Percentiles rank a stretch among this genome's conserved stretches.
These are phyloP conservation scores for Physcomitrium patens DNA, from an alignment of 225 moss, liverwort and hornwort species.

Conservation along the genomic window DNA sequence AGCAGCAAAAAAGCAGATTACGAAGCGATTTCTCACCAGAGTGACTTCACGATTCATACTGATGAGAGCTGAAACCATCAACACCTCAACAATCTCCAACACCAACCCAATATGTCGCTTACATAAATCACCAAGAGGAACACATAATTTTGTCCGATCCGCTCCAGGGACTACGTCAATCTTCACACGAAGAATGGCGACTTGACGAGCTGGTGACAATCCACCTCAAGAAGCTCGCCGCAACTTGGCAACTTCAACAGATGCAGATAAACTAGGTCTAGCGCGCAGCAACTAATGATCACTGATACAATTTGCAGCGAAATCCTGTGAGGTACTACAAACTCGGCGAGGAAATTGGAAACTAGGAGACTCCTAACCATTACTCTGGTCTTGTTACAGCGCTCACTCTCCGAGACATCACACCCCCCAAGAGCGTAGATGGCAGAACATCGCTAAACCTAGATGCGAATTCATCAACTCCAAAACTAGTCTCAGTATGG, in stretches of 20 bases:
- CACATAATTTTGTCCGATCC: not conserved
- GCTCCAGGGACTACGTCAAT: constrained; percentile 5
- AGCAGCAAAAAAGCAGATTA: not conserved
- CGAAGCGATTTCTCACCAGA: too few species aligned
- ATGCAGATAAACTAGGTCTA: not conserved
- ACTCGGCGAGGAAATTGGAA: not conserved
- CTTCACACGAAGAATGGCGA: constrained; percentile 1
- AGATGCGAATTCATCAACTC: not conserved
- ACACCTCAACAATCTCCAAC: too few species aligned
- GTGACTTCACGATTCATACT: too few species aligned
- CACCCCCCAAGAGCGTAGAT: not conserved
- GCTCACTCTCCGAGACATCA: not conserved
- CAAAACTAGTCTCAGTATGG: too few species aligned
- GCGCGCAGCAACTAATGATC: not conserved
- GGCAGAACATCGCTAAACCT: not conserved
- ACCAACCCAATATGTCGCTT: too few species aligned
- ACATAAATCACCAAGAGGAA: too few species aligned
- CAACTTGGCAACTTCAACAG: not conserved
- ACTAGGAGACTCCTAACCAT: not conserved
- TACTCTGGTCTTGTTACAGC: not conserved
- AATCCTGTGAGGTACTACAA: not conserved
- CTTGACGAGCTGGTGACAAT: not conserved
- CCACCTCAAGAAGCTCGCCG: not conserved
- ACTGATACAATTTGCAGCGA: not conserved
- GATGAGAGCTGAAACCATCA: too few species aligned